Percentiles rank a stretch among this genome's conserved stretches.
These are phyloP conservation scores for Penicillium sp. DNA, from an alignment of 2,329 filamentous ascomycete species.

Conservation along the genomic window DNA sequence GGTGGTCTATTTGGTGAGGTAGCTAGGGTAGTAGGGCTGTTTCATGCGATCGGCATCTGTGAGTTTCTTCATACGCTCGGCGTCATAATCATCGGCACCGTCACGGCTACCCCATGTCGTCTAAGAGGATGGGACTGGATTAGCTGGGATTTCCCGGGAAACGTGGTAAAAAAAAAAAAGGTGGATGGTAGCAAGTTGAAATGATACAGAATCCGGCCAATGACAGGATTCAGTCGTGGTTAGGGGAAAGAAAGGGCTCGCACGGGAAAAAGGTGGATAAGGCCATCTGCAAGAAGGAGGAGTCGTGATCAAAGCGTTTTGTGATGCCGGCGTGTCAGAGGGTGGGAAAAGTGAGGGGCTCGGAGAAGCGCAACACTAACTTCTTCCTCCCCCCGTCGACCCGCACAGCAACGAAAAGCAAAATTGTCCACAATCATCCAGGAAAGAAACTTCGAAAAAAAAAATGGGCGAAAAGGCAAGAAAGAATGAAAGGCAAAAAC, in stretches of 20 bases:
- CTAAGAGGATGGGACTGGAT: constrained; percentile 52
- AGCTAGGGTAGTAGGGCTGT: constrained; percentile 38
- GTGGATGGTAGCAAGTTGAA: neutral
- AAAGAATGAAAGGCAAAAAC: constrained; percentile 8
- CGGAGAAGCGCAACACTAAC: constrained; percentile 8
- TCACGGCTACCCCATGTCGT: constrained; percentile 95
- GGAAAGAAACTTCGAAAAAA: neutral
- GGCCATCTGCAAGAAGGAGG: constrained; percentile 27
- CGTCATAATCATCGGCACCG: constrained; percentile 84
- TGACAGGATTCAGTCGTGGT: neutral
- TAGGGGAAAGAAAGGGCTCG: constrained; percentile 6
- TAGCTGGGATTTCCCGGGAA: constrained; percentile 17
- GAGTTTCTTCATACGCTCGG: constrained; percentile 63
- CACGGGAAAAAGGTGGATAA: constrained; percentile 27
- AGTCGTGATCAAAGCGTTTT: constrained; percentile 31
- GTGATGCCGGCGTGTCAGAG: constrained; percentile 26
- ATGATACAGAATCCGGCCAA: neutral
- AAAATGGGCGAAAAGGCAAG: constrained; percentile 6
- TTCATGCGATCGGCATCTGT: constrained; percentile 42
- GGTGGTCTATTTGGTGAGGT: constrained; percentile 34
- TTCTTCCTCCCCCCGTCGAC: neutral
- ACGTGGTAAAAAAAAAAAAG: constrained; percentile 10
- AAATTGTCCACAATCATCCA: neutral
- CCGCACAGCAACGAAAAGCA: neutral
- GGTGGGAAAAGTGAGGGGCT: constrained; percentile 17